Base-by-base conservation (phyloP, 2,329 filamentous ascomycete genomes). In the Dactylellina sp. region DNA sequence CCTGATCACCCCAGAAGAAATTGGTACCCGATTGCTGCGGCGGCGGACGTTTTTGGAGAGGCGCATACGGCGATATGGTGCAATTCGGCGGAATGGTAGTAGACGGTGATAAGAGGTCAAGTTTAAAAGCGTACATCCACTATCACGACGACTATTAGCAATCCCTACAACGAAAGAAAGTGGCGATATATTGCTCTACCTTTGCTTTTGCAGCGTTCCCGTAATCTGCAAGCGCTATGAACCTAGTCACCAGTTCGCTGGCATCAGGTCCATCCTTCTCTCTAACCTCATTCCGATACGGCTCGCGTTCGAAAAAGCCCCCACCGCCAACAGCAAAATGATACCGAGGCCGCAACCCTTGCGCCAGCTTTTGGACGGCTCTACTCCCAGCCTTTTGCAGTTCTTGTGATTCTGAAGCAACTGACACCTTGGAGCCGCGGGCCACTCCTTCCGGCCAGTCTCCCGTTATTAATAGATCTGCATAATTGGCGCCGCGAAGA, bases 231-330 rank as follows among this genome's bases (percentile, higher is more conserved):
- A 98, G 84, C 60, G 93, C 96, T 78, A 98, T 91, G 82, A 99
- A 99, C 16, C 95, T 88, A 0, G 95, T 98, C 7, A 96, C 68
- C 12, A 72, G 68, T 22, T 65, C 68, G 82, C 0, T 84, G 20
- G 84, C 82, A 65, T 89, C 85, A 16, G 80, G 77, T 0, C 83
- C 82, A 12, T 82, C 81, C 39, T 81, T 80, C 5, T 81, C 72
- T 22, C 70, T 61, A n/a, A 75, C 32, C 20, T 70, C 60, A 44
- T 79, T 78, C 50, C 37, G 72, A 40, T 78, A 99, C 0, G 94
- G 92, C 81, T 98, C 95, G 64, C 95, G 89, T 82, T 99, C 94
- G 80, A 89, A 98, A 81, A 91, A 94, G 78, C 89, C 89, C 5
- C 85, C 82, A 7, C 80, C 81, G 1, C 76, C 74, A 1, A 87